These are phyloP conservation scores for Myotisia sp. DNA, from an alignment of 2,329 filamentous ascomycete species.

Conservation along the genomic window DNA sequence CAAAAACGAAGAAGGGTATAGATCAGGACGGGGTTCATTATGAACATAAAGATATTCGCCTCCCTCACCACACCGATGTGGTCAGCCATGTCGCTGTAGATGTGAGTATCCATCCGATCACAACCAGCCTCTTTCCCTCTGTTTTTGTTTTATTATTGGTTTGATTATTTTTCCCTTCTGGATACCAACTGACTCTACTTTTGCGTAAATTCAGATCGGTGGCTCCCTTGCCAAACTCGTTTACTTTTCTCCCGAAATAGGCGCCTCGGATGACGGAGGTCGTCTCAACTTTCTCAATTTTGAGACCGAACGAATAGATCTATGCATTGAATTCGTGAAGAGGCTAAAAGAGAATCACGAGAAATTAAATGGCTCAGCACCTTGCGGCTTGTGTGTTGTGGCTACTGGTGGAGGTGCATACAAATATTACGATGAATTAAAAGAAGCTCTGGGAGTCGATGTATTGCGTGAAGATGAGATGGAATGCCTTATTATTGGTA, in stretches of 20 bases:
- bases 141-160: not conserved
- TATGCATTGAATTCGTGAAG: constrained; percentile 84
- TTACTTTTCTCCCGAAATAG: constrained; percentile 83
- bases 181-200: not conserved
- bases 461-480: constrained; percentile 93
- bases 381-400: constrained; percentile 72
- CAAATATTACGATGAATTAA: constrained; percentile 90
- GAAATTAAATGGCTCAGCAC: constrained; percentile 53
- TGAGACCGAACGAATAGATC: constrained; percentile 86
- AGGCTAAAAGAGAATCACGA: constrained; percentile 71
- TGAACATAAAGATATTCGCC: constrained; percentile 83
- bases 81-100: constrained; percentile 96
- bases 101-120: constrained; percentile 40
- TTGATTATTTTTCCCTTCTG: no score
- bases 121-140: not conserved
- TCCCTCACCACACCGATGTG: constrained; percentile 86
- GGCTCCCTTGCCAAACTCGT: constrained; percentile 92
- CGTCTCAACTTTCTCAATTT: constrained; percentile 91
- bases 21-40: constrained; percentile 46
- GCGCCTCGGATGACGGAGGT: constrained; percentile 66
- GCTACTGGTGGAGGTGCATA: constrained; percentile 91
- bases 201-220: constrained; percentile 87
- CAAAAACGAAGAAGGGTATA: constrained; percentile 16
- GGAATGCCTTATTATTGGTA: constrained; percentile 92
- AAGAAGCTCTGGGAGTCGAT: constrained; percentile 68